Evolutionary conservation across 2,329 filamentous ascomycete species (phyloP).

Genomic region (Epicoccum nigrum): DNA sequence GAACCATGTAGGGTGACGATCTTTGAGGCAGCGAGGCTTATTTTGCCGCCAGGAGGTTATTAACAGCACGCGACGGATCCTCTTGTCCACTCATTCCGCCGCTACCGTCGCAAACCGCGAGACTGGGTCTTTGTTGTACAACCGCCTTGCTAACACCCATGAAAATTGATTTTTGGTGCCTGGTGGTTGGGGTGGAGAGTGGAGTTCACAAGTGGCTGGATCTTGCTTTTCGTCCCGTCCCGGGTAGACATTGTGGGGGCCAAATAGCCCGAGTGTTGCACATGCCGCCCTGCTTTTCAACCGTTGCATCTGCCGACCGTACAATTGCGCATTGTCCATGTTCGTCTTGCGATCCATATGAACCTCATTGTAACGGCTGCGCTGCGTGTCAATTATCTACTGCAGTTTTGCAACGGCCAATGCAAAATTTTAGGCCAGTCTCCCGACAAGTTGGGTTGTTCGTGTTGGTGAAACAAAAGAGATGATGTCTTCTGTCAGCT

Average conservation of each 20-base stretch:
- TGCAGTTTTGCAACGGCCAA: neutral
- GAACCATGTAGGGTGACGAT: conserved; percentile 14
- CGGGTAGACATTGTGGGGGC: conserved; percentile 5
- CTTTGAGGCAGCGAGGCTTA: conserved; percentile 19
- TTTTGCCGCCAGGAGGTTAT: conserved; percentile 20
- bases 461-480: conserved; percentile 6
- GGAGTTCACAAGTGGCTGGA: conserved; percentile 14
- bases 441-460: neutral
- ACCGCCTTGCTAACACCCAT: conserved; percentile 9
- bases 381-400: neutral
- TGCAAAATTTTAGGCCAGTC: neutral
- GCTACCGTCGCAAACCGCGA: conserved; percentile 11
- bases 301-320: conserved; percentile 1
- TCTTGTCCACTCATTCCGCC: conserved; percentile 12
- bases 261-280: neutral
- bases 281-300: conserved; percentile 1
- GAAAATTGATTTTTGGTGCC: conserved; percentile 3
- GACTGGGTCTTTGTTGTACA: conserved; percentile 5
- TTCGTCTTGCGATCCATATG: neutral
- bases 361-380: neutral
- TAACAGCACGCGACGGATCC: conserved; percentile 10
- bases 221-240: conserved; percentile 7
- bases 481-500: conserved; percentile 4
- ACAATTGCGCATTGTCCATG: neutral
- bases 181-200: conserved; percentile 6